Base-by-base conservation (phyloP, 2,329 filamentous ascomycete genomes). In the Lasiodiplodia gonubiensis region DNA sequence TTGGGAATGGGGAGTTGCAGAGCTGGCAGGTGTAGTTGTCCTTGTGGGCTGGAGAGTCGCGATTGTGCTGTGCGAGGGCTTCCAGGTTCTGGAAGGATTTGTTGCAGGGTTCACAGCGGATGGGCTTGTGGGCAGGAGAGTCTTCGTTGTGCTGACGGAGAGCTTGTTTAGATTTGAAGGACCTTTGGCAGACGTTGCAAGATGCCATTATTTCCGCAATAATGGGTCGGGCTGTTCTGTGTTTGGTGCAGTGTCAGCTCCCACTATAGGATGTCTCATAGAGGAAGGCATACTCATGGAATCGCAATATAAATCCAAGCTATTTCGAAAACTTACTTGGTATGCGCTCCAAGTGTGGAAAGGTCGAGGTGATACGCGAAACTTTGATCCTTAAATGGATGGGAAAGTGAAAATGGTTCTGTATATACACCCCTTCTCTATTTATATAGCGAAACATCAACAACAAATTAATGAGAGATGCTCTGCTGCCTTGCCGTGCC, bases 401-500 rank as follows among this genome's bases (percentile, higher is more conserved):
- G 7, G n/a, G 25, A 48, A 51, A 35, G 21, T 21, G 42, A 51
- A 35, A 12, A 27, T 11, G 23, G 10, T 63, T 51, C 49, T 51
- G 46, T 39, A 51, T 5, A n/a, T 18, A 10, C 21, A 10, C 4
- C 10, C 30, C 1, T 18, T 42, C 37, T 21, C 21, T 30, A 14
- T 16, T 49, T 33, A 14, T 27, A 8, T 6, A 10, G 23, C 18
- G n/a, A n/a, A n/a, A n/a, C n/a, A n/a, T n/a, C n/a, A n/a, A n/a
- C n/a, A n/a, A n/a, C n/a, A 2, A 14, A 3, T 18, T 30, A 11
- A 7, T 18, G 5, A 5, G 23, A 18, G 12, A 35, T 14, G 21
- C 21, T 18, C 46, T 63, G 59, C 25, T 51, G 59, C 59, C 59
- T 63, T 63, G 59, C 46, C 8, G 59, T 63, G 59, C 59, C 59